Percentiles rank a stretch among this genome's conserved stretches.
Evolutionary conservation across 805 yeast species (phyloP).

Genomic region (Candida boleticola): DNA sequence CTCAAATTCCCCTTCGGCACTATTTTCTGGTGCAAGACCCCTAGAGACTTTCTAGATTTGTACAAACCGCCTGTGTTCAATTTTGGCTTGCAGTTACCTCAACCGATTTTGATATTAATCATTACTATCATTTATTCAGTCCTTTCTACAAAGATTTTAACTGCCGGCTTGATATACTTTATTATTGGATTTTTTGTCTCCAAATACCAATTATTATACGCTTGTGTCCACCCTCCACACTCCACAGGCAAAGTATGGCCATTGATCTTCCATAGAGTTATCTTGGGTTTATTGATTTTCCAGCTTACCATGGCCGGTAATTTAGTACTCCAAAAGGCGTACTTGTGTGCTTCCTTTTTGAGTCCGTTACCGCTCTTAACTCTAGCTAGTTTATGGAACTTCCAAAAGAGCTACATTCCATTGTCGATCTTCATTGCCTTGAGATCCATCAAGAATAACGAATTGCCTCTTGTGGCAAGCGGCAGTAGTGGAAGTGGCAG

Average conservation of each 20-base stretch:
- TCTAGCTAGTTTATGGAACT: conserved; percentile 67
- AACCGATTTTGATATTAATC: conserved; percentile 80
- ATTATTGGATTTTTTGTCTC: conserved; percentile 82
- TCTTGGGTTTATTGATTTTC: conserved; percentile 76
- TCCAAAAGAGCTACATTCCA: conserved; percentile 78
- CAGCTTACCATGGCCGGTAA: conserved; percentile 94
- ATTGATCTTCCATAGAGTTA: conserved; percentile 74
- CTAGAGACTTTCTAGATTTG: conserved; percentile 72
- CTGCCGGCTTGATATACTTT: conserved; percentile 83
- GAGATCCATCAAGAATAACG: conserved; percentile 64
- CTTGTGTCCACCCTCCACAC: conserved; percentile 93
- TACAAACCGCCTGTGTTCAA: conserved; percentile 90
- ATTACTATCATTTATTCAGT: conserved; percentile 86
- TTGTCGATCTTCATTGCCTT: conserved; percentile 82
- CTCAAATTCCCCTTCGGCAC: conserved; percentile 59
- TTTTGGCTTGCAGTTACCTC: conserved; percentile 89
- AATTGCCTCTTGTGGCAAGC: conserved; percentile 19
- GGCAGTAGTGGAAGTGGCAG: conserved; percentile 15
- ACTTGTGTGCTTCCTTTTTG: conserved; percentile 65
- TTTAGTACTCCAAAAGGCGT: conserved; percentile 77
- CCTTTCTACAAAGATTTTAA: conserved; percentile 80
- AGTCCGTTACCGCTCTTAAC: conserved; percentile 77
- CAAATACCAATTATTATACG: conserved; percentile 86
- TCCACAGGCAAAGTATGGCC: conserved; percentile 98
- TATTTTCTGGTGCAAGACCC: conserved; percentile 71